Evolutionary conservation across 2,329 filamentous ascomycete genomes (phyloP).

Genomic region (Talaromyces sp.): DNA sequence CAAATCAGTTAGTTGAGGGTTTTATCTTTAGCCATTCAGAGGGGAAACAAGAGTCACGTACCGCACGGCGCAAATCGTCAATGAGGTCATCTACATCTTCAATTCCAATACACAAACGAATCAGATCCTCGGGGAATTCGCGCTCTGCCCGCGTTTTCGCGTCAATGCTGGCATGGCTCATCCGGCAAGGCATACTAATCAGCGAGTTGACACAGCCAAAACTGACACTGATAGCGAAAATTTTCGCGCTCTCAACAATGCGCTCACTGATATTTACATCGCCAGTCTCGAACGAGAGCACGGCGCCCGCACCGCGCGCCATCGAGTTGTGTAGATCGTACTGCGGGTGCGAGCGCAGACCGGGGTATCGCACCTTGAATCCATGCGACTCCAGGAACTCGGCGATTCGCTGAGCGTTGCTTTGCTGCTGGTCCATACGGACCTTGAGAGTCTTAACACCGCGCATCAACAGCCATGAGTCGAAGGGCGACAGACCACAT

Average conservation of each 20-base stretch:
- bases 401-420: constrained; percentile 87
- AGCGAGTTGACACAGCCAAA: constrained; percentile 98
- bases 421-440: constrained; percentile 97
- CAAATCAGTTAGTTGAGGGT: constrained; percentile 3
- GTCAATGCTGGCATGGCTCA: constrained; percentile 99
- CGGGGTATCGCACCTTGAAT: constrained; percentile 94
- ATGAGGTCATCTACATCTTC: constrained; percentile 90
- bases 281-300: constrained; percentile 94
- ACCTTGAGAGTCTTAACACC: constrained; percentile 96
- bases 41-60: constrained; percentile 57
- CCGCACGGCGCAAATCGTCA: constrained; percentile 86
- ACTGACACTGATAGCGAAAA: constrained; percentile 95
- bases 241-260: constrained; percentile 87
- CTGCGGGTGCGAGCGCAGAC: constrained; percentile 90
- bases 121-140: constrained; percentile 95
- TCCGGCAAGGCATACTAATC: constrained; percentile 99
- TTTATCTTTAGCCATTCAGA: constrained; percentile 10
- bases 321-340: constrained; percentile 96
- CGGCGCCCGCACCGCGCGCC: constrained; percentile 89
- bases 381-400: constrained; percentile 88
- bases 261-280: constrained; percentile 80
- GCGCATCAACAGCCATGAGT: constrained; percentile 92
- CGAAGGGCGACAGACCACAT: constrained; percentile 90
- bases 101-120: constrained; percentile 92
- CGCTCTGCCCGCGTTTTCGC: constrained; percentile 87